Conservation (phyloP, 2,329 filamentous ascomycete species). For the Pyrenophora tritici-repentis region DNA sequence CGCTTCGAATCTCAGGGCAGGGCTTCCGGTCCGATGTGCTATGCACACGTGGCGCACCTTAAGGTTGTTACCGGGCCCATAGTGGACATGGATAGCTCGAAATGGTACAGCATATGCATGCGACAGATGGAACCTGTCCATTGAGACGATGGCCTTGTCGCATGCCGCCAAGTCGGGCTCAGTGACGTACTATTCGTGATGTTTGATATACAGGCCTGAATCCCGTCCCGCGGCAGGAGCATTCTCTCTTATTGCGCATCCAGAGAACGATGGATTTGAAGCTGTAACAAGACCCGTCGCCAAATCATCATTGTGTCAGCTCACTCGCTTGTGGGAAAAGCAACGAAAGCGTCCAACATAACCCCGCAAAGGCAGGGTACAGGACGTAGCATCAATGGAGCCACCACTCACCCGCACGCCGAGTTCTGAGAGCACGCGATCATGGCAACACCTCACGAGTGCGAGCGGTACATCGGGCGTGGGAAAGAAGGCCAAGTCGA, state of each 20-base stretch:
- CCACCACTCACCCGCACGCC: constrained; percentile 39
- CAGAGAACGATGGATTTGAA: not conserved
- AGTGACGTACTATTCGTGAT: constrained; percentile 18
- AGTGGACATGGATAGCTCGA: constrained; percentile 11
- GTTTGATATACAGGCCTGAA: constrained; percentile 1
- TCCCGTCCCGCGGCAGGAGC: not conserved
- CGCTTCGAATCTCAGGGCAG: not conserved
- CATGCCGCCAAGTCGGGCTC: constrained; percentile 22
- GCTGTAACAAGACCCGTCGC: constrained; percentile 5
- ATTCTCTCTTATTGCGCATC: not conserved
- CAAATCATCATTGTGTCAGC: not conserved
- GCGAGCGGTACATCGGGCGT: constrained; percentile 46
- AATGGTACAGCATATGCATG: constrained; percentile 16
- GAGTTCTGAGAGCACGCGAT: constrained; percentile 48
- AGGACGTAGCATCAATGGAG: constrained; percentile 34
- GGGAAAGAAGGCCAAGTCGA: constrained; percentile 62
- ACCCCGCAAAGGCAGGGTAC: constrained; percentile 10
- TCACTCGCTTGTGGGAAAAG: constrained; percentile 18
- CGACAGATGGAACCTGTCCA: constrained; percentile 16
- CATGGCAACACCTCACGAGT: constrained; percentile 54
- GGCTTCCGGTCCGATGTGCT: constrained; percentile 4
- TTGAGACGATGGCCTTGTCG: constrained; percentile 11
- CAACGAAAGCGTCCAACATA: constrained; percentile 9
- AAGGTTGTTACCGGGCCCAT: constrained; percentile 5
- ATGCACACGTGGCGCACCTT: constrained; percentile 14